A percentile compares a stretch with the other conserved stretches of the same genome.
Conservation (phyloP, 805 yeast species). For the Kodamaea laetipori region DNA sequence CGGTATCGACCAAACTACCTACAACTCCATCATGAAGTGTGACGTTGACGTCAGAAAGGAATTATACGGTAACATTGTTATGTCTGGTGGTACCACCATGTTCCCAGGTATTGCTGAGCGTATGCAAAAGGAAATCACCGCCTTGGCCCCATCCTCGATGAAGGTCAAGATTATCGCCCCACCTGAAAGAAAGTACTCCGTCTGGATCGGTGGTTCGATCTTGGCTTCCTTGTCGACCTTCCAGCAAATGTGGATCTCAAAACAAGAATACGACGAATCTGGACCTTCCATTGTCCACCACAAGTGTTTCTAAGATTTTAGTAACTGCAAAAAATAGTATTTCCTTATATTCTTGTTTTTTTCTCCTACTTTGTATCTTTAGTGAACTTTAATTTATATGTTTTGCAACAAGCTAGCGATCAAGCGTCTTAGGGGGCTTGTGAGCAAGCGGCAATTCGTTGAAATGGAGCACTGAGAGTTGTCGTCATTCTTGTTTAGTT, state of each 20-base stretch:
- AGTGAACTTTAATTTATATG: constrained; percentile 12
- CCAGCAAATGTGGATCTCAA: constrained; percentile 99
- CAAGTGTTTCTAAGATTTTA: constrained; percentile 74
- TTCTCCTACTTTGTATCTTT: constrained; percentile 9
- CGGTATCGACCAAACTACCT: constrained; percentile 98
- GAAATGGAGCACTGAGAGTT: constrained; percentile 1
- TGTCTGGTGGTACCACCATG: constrained; percentile 99
- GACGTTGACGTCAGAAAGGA: constrained; percentile 99
- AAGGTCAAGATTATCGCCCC: constrained; percentile 99
- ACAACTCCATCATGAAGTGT: constrained; percentile 95
- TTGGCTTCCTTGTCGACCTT: constrained; percentile 97
- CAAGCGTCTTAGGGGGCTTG: no score
- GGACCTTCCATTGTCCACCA: constrained; percentile 99
- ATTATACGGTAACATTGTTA: constrained; percentile 97
- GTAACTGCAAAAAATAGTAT: constrained; percentile 6
- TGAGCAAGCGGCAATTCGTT: neutral
- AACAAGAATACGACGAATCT: constrained; percentile 99
- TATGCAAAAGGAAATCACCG: constrained; percentile 99
- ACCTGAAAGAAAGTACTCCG: constrained; percentile 98
- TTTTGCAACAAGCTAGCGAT: constrained; percentile 4
- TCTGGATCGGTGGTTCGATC: constrained; percentile 99
- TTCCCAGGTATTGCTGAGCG: constrained; percentile 99
- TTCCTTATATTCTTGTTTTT: constrained; percentile 7
- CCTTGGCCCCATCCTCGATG: constrained; percentile 99
- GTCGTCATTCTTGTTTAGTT: constrained; percentile 7